phyloP scores from a whole-genome alignment of 768 basidiomycete species.

The Mycena amicta region DNA sequence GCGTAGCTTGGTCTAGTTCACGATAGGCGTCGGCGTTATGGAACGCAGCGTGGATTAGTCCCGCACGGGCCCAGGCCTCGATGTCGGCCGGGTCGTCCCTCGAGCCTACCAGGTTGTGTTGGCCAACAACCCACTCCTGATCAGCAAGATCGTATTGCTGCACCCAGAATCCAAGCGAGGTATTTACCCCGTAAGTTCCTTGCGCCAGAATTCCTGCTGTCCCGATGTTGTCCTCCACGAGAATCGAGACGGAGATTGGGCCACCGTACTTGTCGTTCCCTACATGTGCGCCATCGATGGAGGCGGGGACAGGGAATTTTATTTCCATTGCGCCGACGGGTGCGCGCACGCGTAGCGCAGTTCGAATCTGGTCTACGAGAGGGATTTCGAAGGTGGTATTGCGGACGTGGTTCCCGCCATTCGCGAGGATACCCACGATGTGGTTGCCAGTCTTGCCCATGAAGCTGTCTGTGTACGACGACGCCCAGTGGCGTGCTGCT shows the following conservation, averaged over 20 bases:
- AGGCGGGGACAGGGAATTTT: background rate
- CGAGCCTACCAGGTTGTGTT: background rate
- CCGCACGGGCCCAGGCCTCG: background rate
- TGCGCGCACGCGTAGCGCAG: too few species aligned
- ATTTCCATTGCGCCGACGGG: background rate
- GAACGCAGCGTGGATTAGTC: background rate
- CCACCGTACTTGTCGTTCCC: constrained; percentile 1
- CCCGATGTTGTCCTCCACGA: background rate
- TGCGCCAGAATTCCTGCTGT: background rate
- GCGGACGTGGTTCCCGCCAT: constrained; percentile 3
- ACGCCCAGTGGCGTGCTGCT: background rate
- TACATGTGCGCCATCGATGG: too few species aligned
- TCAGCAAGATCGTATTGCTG: background rate
- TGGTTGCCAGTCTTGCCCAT: background rate
- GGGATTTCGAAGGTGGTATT: background rate
- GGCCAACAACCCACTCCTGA: background rate
- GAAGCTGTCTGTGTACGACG: background rate
- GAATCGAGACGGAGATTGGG: background rate
- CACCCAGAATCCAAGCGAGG: background rate
- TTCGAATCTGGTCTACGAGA: background rate
- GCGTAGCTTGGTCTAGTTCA: background rate
- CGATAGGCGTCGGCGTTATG: background rate
- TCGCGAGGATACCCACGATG: background rate
- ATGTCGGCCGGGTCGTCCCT: background rate
- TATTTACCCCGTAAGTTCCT: background rate